Evolutionary conservation across 108 stramenopile species (phyloP), one percentile per base, ranked within the genome.

Genomic region (Skeletonema potamos): DNA sequence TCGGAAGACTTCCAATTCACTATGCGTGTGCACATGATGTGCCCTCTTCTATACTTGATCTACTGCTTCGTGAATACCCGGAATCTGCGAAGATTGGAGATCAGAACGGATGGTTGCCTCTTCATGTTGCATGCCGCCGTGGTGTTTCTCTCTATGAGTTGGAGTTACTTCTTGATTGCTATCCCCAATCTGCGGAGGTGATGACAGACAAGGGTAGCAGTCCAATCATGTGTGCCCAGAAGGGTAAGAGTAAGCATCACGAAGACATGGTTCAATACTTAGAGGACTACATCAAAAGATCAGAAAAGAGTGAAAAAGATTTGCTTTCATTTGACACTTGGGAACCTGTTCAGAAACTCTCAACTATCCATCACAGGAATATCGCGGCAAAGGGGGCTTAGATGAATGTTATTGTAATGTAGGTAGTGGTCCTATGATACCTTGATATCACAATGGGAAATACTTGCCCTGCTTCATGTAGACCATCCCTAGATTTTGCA

Each of bases 11-110:
- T 43, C 79, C 88, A 59, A 73, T 90, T 12, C 89, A 90, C 70
- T 90, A 90, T 48, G 87, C 87, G 9, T 72, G 87, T 26, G 83
- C 86, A 18, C 87, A 91, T 56, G 87, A 87, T 39, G 86, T 82
- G 11, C 66, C 84, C 11, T 64, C 58, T 10, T 66, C 77, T 6
- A 74, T 82, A 12, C 77, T 91, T 22, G 73, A 78, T 33, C 26
- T 83, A 18, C 76, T 91, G 17, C 58, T 91, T 32, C 64, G 77
- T 17, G 22, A 66, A 26, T 73, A 70, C 33, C 86, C 89, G 0
- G 74, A 80, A 7, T 74, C 83, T 46, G 86, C 87, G 5, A 67
- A 86, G 41, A 84, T 86, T 29, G 81, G 73, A 28, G 89, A 88
- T 68, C 74, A 77, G 39, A 71, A 87, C 62, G 87, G 87, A 3